A percentile compares a stretch with the other conserved stretches of the same genome.
These are phyloP conservation scores for Albifimbria verrucaria DNA, from an alignment of 2,329 filamentous ascomycete species.

Conservation along the genomic window DNA sequence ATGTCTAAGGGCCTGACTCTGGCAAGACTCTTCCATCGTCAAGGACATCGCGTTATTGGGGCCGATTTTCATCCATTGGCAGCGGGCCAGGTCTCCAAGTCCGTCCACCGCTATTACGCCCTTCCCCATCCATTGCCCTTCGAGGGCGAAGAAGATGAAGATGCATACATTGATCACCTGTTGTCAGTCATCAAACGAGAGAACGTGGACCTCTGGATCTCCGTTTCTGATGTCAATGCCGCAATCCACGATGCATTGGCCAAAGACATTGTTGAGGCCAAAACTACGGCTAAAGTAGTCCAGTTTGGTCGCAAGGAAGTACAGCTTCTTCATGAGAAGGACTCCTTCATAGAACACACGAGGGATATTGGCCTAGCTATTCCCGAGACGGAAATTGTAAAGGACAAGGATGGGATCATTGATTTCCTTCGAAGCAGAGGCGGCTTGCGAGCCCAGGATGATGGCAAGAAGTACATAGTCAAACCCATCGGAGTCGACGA, in stretches of 20 bases:
- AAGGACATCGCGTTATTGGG: constrained; percentile 68
- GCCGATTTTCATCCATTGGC: constrained; percentile 59
- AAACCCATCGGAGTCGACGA: constrained; percentile 65
- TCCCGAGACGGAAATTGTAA: constrained; percentile 51
- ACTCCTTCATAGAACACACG: constrained; percentile 60
- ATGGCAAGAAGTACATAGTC: constrained; percentile 54
- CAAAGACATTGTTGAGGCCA: constrained; percentile 56
- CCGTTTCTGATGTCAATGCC: constrained; percentile 65
- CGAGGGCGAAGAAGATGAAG: constrained; percentile 27
- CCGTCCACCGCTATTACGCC: constrained; percentile 52
- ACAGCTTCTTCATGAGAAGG: constrained; percentile 59
- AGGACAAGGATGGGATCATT: constrained; percentile 48
- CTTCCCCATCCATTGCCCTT: constrained; percentile 26
- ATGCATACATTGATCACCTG: constrained; percentile 54
- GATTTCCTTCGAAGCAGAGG: constrained; percentile 41
- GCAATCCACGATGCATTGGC: constrained; percentile 65
- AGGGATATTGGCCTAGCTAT: constrained; percentile 49
- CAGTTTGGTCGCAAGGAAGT: constrained; percentile 59
- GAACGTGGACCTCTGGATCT: constrained; percentile 68
- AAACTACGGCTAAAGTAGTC: constrained; percentile 58
- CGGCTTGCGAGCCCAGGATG: constrained; percentile 17
- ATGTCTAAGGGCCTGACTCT: constrained; percentile 69
- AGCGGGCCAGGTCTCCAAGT: constrained; percentile 55
- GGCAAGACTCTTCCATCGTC: constrained; percentile 60
- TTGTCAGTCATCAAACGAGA: constrained; percentile 58